Base-by-base conservation (phyloP, 257 asterid genomes). In the Solanum infundibuliforme region DNA sequence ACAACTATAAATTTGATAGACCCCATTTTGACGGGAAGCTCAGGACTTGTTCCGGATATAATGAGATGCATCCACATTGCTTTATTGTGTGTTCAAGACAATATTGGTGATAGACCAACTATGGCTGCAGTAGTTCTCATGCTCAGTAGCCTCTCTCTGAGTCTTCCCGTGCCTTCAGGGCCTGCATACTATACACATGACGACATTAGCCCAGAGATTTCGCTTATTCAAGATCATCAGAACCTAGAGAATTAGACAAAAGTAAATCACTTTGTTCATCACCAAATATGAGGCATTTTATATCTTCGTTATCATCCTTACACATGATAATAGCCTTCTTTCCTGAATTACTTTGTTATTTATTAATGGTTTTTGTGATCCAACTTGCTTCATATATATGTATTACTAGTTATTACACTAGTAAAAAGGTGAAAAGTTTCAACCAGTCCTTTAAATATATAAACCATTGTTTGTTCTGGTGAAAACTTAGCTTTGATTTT, bases 1-100 rank as follows among this genome's bases (percentile, higher is more conserved):
- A 84, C 84, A 16, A 43, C 90, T 29, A 12, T 65, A 34, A 79
- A 76, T 32, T 14, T 89, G 32, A 82, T 88, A 14, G 92, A 91
- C 87, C 73, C 83, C 0, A 1, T 18, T 0, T 29, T 91, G 10
- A 36, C 48, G 58, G 62, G 85, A n/a, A 71, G 68, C 5, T 86
- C 90, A n/a, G 68, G 27, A 25, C 39, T 84, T 1, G 41, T 83
- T 52, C 86, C 83, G 6, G 87, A 85, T 27, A 76, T 91, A 34
- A 10, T 88, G 72, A 46, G 84, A 77, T 89, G 89, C 76, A 88
- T 89, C 11, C 92, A 91, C 13, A 66, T 91, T 6, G 90, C 90
- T 12, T 73, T 91, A 68, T 72, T 91, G 13, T 91, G 91, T 11
- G 91, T 88, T 87, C 93, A 91, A 88, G 91, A 85, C 0, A 60